These are phyloP conservation scores for Imleria badia DNA, from an alignment of 768 basidiomycete genomes.

Conservation along the genomic window DNA sequence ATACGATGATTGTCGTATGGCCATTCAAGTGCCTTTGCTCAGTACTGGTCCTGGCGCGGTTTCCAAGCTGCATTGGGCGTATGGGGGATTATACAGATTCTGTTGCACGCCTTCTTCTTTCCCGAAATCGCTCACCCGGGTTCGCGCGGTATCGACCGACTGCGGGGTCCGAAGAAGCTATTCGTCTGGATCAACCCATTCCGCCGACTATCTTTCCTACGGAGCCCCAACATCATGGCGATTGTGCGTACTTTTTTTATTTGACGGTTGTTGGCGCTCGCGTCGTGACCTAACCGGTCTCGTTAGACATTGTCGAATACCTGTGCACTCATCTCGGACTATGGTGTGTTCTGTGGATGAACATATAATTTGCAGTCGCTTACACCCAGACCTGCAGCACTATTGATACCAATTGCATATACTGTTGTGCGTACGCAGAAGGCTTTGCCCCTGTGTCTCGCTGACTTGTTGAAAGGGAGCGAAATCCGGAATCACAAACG, in stretches of 20 bases:
- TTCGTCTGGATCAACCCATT: constrained; percentile 62
- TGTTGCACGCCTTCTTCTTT: constrained; percentile 44
- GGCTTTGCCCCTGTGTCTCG: no score
- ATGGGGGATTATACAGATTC: constrained; percentile 39
- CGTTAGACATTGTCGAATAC: constrained; percentile 43
- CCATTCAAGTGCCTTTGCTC: constrained; percentile 43
- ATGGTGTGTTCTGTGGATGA: no score
- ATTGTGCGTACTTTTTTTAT: constrained; percentile 45
- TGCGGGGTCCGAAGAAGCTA: constrained; percentile 16
- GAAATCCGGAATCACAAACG: constrained; percentile 26
- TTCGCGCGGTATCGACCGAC: constrained; percentile 52
- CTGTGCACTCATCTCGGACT: constrained; percentile 28
- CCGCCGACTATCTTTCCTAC: constrained; percentile 45
- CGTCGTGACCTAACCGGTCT: background rate
- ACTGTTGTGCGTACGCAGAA: no score
- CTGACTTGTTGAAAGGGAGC: constrained; percentile 43
- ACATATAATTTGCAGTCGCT: background rate
- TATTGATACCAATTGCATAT: constrained; percentile 62
- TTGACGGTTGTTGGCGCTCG: background rate
- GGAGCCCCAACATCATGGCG: constrained; percentile 58
- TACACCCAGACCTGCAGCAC: constrained; percentile 19
- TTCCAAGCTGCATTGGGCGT: constrained; percentile 51
- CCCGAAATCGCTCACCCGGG: constrained; percentile 71
- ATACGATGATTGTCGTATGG: background rate
- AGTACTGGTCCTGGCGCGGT: constrained; percentile 66